phyloP scores from a whole-genome alignment of 306 rosid genomes.

The Acacia crassicarpa region DNA sequence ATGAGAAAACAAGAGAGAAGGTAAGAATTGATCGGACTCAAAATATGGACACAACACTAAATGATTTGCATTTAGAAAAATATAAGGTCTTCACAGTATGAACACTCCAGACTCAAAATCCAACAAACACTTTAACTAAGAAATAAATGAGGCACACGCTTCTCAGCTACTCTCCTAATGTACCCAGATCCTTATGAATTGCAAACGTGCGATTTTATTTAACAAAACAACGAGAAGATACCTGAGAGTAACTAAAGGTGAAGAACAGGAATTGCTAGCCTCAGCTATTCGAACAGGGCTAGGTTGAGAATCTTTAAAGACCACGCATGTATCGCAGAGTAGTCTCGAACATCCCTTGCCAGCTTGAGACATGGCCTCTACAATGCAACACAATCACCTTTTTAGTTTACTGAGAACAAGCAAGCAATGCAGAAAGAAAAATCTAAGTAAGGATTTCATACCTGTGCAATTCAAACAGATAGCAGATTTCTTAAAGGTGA shows the following conservation, averaged over 20 bases:
- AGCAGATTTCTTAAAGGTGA: slow-evolving; percentile 51
- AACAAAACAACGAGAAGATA: not conserved
- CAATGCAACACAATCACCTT: slow-evolving; percentile 23
- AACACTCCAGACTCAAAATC: not conserved
- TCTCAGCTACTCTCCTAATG: slow-evolving; percentile 10
- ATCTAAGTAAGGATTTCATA: slow-evolving; percentile 38
- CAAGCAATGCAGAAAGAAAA: slow-evolving; percentile 1
- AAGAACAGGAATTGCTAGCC: slow-evolving; percentile 23
- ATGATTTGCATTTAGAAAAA: not conserved
- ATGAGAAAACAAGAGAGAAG: not conserved
- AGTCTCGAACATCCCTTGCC: slow-evolving; percentile 45
- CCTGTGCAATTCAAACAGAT: slow-evolving; percentile 80
- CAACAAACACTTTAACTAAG: not conserved
- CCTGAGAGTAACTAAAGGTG: slow-evolving; percentile 31
- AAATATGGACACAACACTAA: not conserved
- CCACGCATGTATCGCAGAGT: slow-evolving; percentile 61
- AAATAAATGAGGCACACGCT: not conserved
- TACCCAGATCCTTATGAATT: not conserved
- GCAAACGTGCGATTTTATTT: not conserved
- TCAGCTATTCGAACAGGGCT: slow-evolving; percentile 29
- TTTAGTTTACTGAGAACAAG: slow-evolving; percentile 1
- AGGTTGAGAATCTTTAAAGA: slow-evolving; percentile 41
- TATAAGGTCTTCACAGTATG: not conserved
- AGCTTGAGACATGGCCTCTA: slow-evolving; percentile 38
- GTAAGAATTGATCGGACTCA: not conserved